Evolutionary conservation across 441 rosid genomes (phyloP), one percentile per base, ranked within the genome.

Genomic region (Raphanus hybrid): DNA sequence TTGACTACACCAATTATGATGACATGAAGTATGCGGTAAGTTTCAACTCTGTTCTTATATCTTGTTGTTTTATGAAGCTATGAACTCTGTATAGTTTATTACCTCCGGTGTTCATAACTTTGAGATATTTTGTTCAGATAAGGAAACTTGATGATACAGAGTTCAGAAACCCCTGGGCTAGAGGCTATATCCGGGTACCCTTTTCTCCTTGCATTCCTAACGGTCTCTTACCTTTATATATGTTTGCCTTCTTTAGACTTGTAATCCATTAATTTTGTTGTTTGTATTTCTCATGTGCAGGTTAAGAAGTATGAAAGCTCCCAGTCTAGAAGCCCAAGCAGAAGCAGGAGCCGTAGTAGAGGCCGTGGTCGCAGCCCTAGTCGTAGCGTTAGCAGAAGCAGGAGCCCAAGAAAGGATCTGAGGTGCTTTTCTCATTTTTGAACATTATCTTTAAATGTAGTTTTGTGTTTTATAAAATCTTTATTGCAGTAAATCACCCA

Each of bases 1-100:
- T 95, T 55, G 99, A 95, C 85, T 95, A 92, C 81, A 91, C 97
- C 41, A 95, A 91, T 80, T 77, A 86, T 75, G 98, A 95, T 34
- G 99, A 92, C 87, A 92, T 92, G 99, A 95, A 92, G 79, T 91
- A 90, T 81, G 97, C 99, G 61, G 98, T 95, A 85, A 88, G 97
- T 85, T 77, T 27, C 64, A n/a, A 64, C 64, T 18, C 14, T 32
- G 41, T 26, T 52, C 60, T 58, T 63, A 48, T 55, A 2, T 62
- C 23, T 64, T 57, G 16, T 18, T 64, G 48, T 52, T 8, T 8
- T 68, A 52, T 1, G 15, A 62, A 4, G 3, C 3, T 69, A 4
- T 57, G 26, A 18, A 57, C 26, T 23, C 35, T 73, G 57, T 39
- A 12, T 67, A n/a, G 11, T 32, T 11, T 4, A 6, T 29, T 29